phyloP scores from a whole-genome alignment of 1,284 basidiomycete genomes.

The Erythrobasidium hasegawianum region DNA sequence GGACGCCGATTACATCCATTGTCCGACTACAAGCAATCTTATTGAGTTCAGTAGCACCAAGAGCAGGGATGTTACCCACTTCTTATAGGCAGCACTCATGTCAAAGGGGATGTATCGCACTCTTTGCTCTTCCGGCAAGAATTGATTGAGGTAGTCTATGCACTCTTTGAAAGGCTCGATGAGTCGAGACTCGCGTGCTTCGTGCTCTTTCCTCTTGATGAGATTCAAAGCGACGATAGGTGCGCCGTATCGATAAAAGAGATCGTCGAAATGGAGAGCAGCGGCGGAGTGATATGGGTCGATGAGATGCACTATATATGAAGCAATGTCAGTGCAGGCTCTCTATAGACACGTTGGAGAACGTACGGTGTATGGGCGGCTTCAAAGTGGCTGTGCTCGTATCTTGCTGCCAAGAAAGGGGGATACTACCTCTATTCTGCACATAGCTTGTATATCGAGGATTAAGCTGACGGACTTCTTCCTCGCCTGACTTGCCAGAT shows the following conservation, averaged over 20 bases:
- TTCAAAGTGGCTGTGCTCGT: slow-evolving; percentile 69
- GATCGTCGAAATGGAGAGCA: slow-evolving; percentile 86
- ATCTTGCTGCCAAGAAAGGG: slow-evolving; percentile 94
- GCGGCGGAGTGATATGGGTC: slow-evolving; percentile 95
- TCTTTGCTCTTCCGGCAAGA: slow-evolving; percentile 76
- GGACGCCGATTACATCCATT: slow-evolving; percentile 60
- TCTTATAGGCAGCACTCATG: slow-evolving; percentile 56
- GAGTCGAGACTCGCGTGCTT: slow-evolving; percentile 88
- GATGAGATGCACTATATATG: slow-evolving; percentile 71
- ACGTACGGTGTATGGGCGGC: slow-evolving; percentile 89
- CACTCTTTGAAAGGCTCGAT: slow-evolving; percentile 89
- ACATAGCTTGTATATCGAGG: slow-evolving; percentile 80
- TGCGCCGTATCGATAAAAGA: slow-evolving; percentile 84
- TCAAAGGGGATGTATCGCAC: slow-evolving; percentile 95
- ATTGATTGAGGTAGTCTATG: slow-evolving; percentile 90
- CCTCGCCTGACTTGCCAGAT: slow-evolving; percentile 24
- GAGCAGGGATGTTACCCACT: slow-evolving; percentile 21
- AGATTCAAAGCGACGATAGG: slow-evolving; percentile 93
- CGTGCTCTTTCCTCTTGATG: slow-evolving; percentile 70
- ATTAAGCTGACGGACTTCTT: slow-evolving; percentile 8
- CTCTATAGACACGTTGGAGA: background rate
- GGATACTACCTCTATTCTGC: slow-evolving; percentile 94
- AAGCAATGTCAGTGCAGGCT: slow-evolving; percentile 12
- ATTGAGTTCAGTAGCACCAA: background rate
- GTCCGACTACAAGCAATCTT: slow-evolving; percentile 9